These are phyloP conservation scores for Babesia ovis DNA, from an alignment of 169 alveolate species.

Conservation along the genomic window DNA sequence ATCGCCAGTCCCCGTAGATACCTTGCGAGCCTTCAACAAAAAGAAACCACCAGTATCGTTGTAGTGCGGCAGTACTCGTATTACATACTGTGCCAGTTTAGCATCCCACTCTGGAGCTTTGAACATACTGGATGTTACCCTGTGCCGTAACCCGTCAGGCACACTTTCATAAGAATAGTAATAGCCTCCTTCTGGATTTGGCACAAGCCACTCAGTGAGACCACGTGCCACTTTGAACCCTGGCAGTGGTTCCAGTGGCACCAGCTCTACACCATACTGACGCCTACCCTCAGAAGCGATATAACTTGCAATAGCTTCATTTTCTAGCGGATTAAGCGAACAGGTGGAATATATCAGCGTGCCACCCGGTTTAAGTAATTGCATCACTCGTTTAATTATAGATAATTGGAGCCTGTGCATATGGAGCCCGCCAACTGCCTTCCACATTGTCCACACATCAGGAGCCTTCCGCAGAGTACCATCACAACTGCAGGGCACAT, in stretches of 20 bases:
- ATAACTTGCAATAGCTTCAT: conserved; percentile 84
- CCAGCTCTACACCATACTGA: conserved; percentile 56
- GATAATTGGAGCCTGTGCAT: conserved; percentile 88
- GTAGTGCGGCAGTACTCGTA: conserved; percentile 92
- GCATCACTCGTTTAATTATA: conserved; percentile 87
- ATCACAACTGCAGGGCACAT: conserved; percentile 97
- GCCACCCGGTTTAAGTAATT: conserved; percentile 73
- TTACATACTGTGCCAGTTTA: conserved; percentile 68
- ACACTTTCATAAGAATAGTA: conserved; percentile 63
- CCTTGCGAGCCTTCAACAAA: conserved; percentile 74
- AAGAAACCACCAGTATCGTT: conserved; percentile 95
- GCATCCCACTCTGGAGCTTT: conserved; percentile 47
- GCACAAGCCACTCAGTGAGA: conserved; percentile 68
- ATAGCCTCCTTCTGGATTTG: conserved; percentile 61
- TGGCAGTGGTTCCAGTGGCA: conserved; percentile 43
- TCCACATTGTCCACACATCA: conserved; percentile 92
- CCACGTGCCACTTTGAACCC: conserved; percentile 68
- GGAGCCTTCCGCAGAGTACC: conserved; percentile 95
- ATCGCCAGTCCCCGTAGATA: no score
- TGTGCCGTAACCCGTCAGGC: conserved; percentile 69
- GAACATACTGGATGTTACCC: conserved; percentile 54
- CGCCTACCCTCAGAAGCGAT: conserved; percentile 53
- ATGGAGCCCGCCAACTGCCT: conserved; percentile 88
- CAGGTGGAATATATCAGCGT: conserved; percentile 93
- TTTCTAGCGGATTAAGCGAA: conserved; percentile 94